Conservation (phyloP, 2,329 filamentous ascomycete species). For the Aspergillus eucalypticola region DNA sequence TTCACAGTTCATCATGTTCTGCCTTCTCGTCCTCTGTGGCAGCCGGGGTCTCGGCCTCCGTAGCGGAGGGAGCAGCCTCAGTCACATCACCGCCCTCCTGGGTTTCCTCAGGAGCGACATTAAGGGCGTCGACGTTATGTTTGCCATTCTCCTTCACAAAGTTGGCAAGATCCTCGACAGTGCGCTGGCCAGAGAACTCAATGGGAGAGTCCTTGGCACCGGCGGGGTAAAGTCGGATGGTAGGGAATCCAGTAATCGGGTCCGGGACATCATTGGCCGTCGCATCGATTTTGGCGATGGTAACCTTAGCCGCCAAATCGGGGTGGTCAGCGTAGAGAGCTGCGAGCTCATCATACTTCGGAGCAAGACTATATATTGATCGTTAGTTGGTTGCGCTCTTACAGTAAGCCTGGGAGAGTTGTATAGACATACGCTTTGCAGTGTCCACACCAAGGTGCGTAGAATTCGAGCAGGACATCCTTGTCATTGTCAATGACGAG, state of each 20-base stretch:
- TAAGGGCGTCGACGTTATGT: slow-evolving; percentile 71
- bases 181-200: slow-evolving; percentile 84
- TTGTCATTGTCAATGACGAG: slow-evolving; percentile 90
- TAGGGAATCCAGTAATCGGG: slow-evolving; percentile 96
- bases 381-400: background rate
- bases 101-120: slow-evolving; percentile 58
- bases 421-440: slow-evolving; percentile 60
- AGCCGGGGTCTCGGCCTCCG: slow-evolving; percentile 23
- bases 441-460: slow-evolving; percentile 81
- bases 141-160: slow-evolving; percentile 97
- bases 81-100: slow-evolving; percentile 42
- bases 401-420: background rate
- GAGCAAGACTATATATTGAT: slow-evolving; percentile 52
- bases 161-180: slow-evolving; percentile 83
- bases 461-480: slow-evolving; percentile 98
- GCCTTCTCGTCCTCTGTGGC: slow-evolving; percentile 29
- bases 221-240: slow-evolving; percentile 96
- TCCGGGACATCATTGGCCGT: slow-evolving; percentile 96
- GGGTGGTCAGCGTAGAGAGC: slow-evolving; percentile 54
- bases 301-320: slow-evolving; percentile 59
- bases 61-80: slow-evolving; percentile 25
- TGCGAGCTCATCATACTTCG: slow-evolving; percentile 67
- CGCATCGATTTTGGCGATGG: slow-evolving; percentile 88
- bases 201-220: slow-evolving; percentile 82
- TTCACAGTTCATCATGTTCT: slow-evolving; percentile 45